Evolutionary conservation across 2,329 filamentous ascomycete genomes (phyloP).

Genomic region (Corynespora cassiicola): DNA sequence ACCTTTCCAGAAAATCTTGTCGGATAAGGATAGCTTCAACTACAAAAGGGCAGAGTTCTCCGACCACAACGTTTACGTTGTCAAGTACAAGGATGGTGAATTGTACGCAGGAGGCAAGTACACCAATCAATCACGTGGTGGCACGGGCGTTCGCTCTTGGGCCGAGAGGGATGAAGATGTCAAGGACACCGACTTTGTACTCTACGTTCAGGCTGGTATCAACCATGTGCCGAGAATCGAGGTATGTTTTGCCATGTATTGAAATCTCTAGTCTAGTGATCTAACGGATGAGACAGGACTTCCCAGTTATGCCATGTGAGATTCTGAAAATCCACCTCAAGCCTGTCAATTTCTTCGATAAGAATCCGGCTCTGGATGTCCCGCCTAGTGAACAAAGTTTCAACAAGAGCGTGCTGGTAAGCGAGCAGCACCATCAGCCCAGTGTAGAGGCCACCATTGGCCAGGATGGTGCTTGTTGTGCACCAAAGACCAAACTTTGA

Average conservation of each 20-base stretch:
- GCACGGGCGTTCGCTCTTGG: slow-evolving; percentile 56
- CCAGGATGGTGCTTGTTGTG: slow-evolving; percentile 47
- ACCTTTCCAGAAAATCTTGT: slow-evolving; percentile 58
- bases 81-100: slow-evolving; percentile 64
- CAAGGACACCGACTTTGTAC: slow-evolving; percentile 63
- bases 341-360: slow-evolving; percentile 65
- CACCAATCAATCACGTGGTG: slow-evolving; percentile 65
- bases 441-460: slow-evolving; percentile 43
- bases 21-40: slow-evolving; percentile 60
- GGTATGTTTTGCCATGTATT: slow-evolving; percentile 14
- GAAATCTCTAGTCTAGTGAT: too few relatives aligned
- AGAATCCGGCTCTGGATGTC: slow-evolving; percentile 66
- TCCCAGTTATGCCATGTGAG: slow-evolving; percentile 66
- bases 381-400: slow-evolving; percentile 58
- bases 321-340: slow-evolving; percentile 64
- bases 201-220: slow-evolving; percentile 64
- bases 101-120: slow-evolving; percentile 66
- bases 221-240: slow-evolving; percentile 64
- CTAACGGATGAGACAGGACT: slow-evolving; percentile 46
- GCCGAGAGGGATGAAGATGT: slow-evolving; percentile 61
- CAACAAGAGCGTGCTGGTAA: slow-evolving; percentile 49
- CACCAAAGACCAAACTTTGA: slow-evolving; percentile 30
- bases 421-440: slow-evolving; percentile 46
- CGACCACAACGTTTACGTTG: slow-evolving; percentile 65
- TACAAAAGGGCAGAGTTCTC: slow-evolving; percentile 66